Evolutionary conservation across 768 basidiomycete species (phyloP), one percentile per base, ranked within the genome.

Genomic region (Lactifluus hygrophoroides): DNA sequence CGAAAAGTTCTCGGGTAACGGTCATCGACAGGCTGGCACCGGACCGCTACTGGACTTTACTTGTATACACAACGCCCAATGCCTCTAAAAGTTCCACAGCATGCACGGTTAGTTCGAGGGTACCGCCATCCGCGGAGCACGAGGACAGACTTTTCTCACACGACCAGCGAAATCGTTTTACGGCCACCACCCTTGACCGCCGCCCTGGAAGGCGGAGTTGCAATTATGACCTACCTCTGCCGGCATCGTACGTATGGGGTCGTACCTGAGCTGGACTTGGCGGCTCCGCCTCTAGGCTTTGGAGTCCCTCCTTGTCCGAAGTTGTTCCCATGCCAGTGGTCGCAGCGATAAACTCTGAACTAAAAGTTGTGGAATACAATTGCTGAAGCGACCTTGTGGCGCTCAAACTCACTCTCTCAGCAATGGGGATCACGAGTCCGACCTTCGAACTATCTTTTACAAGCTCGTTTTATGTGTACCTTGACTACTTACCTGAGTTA

Each of bases 181-280:
- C 40, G 75, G 76, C 76, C 48, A 85, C 19, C 11, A 13, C 13
- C 25, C 9, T 27, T 16, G 16, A n/a, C n/a, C 25, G 6, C 23
- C 16, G 27, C 6, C 45, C 45, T 23, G 21, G 21, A 13, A 21
- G 42, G 42, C 42, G 42, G 42, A 43, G 42, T 23, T 43, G 7
- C 9, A 43, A 43, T 43, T 23, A 21, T 13, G 42, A 19, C 9
- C 21, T 43, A 13, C 42, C 42, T 19, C n/a, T 53, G 51, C 51
- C 51, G 51, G 40, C 38, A 53, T 42, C 40, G n/a, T 42, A 42
- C 40, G 40, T 42, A 42, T n/a, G 37, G 37, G n/a, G n/a, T n/a
- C n/a, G n/a, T n/a, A n/a, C n/a, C n/a, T n/a, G n/a, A n/a, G n/a
- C n/a, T n/a, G n/a, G 11, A 43, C 21, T 43, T 43, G 42, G 21